Conservation (phyloP, 1,139 yeast species). For the Nakaseomyces glabratus region DNA sequence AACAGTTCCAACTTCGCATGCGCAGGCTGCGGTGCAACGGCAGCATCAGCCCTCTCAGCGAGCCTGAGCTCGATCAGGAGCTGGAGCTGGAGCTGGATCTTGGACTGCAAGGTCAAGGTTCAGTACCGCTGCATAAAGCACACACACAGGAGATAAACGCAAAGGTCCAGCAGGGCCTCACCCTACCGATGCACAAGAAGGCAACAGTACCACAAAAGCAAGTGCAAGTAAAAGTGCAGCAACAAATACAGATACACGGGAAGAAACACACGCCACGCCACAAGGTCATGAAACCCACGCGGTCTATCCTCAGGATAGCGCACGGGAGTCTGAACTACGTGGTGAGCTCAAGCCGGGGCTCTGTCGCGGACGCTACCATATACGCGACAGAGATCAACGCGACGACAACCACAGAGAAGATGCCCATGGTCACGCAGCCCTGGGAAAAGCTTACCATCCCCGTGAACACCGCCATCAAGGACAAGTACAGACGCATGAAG, state of each 20-base stretch:
- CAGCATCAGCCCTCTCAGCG: slow-evolving; percentile 8
- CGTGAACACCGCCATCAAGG: slow-evolving; percentile 36
- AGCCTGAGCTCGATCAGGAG: slow-evolving; percentile 13
- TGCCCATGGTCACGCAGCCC: slow-evolving; percentile 51
- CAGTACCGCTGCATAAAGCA: no score
- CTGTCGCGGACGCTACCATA: slow-evolving; percentile 59
- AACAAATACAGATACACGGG: slow-evolving; percentile 15
- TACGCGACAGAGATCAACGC: slow-evolving; percentile 71
- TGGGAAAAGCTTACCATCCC: slow-evolving; percentile 63
- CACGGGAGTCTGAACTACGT: slow-evolving; percentile 40
- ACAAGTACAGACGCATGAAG: slow-evolving; percentile 28
- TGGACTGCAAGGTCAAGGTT: no score
- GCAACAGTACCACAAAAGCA: no score
- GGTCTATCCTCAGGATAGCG: slow-evolving; percentile 38
- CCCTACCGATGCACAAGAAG: no score
- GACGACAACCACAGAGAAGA: slow-evolving; percentile 43
- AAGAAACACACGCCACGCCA: slow-evolving; percentile 30
- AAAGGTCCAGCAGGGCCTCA: no score
- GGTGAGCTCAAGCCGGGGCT: slow-evolving; percentile 63
- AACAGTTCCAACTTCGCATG: slow-evolving; percentile 3
- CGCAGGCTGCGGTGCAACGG: slow-evolving; percentile 3
- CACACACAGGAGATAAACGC: no score
- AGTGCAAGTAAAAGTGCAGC: slow-evolving; percentile 14
- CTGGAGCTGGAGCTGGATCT: no score
- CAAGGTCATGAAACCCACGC: slow-evolving; percentile 32